Conservation (phyloP, 805 yeast genomes). For the Kluyveromyces wickerhamii region DNA sequence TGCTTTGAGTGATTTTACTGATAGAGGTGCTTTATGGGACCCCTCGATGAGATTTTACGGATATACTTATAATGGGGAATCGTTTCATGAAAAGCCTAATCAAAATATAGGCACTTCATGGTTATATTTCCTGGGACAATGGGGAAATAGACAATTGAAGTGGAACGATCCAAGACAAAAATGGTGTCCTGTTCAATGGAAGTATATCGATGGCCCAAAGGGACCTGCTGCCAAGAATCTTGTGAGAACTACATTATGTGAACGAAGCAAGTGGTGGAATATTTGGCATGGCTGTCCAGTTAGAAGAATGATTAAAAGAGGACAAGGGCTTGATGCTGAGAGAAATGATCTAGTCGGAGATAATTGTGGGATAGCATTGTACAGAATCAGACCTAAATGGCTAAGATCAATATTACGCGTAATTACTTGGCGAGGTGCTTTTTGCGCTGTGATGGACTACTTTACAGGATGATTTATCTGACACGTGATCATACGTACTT, state of each 20-base stretch:
- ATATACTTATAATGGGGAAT: constrained; percentile 64
- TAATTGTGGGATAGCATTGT: constrained; percentile 62
- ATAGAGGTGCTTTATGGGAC: constrained; percentile 93
- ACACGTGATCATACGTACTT: too few relatives aligned
- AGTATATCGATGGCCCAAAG: constrained; percentile 84
- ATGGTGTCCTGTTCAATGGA: constrained; percentile 85
- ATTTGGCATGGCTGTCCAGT: constrained; percentile 76
- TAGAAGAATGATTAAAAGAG: constrained; percentile 64
- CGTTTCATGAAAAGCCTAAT: constrained; percentile 17
- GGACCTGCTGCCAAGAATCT: constrained; percentile 84
- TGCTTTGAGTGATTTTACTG: constrained; percentile 87
- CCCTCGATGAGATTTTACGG: constrained; percentile 77
- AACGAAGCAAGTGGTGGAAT: constrained; percentile 89
- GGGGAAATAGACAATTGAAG: constrained; percentile 80
- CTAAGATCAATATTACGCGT: constrained; percentile 40
- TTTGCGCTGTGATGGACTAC: constrained; percentile 46
- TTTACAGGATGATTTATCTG: constrained; percentile 31
- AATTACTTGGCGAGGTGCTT: constrained; percentile 55
- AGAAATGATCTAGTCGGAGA: constrained; percentile 59
- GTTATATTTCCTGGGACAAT: constrained; percentile 72
- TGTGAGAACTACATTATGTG: constrained; percentile 64
- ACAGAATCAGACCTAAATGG: constrained; percentile 44
- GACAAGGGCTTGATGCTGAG: constrained; percentile 68
- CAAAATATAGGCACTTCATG: constrained; percentile 46
- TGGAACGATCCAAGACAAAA: constrained; percentile 70